Evolutionary conservation across 495 filamentous ascomycete species (phyloP).

Genomic region (Antarctomyces pellizariae): DNA sequence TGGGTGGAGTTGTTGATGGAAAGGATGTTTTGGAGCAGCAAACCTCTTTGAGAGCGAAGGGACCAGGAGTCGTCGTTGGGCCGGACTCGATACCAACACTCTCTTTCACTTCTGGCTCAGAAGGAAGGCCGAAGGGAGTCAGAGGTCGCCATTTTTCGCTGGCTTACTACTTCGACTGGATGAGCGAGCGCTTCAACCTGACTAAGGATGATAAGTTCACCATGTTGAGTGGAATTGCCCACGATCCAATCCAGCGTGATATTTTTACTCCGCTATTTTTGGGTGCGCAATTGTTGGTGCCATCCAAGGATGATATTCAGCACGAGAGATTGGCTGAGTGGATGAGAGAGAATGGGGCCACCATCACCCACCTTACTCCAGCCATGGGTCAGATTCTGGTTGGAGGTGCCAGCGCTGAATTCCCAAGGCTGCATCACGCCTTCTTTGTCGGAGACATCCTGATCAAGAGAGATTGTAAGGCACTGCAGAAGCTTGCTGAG

Average conservation of each 20-base stretch:
- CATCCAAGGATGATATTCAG: constrained; percentile 63
- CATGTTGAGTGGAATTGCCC: constrained; percentile 63
- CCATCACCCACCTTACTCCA: constrained; percentile 79
- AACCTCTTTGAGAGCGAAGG: constrained; percentile 24
- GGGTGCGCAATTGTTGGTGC: constrained; percentile 61
- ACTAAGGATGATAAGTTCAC: constrained; percentile 59
- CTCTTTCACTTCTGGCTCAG: constrained; percentile 65
- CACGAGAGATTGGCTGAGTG: constrained; percentile 80
- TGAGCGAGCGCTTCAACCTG: constrained; percentile 61
- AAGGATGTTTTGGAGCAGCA: constrained; percentile 41
- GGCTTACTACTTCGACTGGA: constrained; percentile 81
- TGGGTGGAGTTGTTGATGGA: constrained; percentile 39
- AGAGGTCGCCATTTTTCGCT: constrained; percentile 71
- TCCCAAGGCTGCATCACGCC: constrained; percentile 52
- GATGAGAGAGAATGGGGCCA: constrained; percentile 60
- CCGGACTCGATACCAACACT: constrained; percentile 74
- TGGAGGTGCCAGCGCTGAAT: constrained; percentile 56
- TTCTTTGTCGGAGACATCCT: constrained; percentile 92
- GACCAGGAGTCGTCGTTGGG: constrained; percentile 60
- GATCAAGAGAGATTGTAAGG: constrained; percentile 67
- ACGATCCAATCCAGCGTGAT: constrained; percentile 81
- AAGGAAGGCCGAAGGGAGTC: constrained; percentile 74
- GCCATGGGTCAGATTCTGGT: constrained; percentile 93
- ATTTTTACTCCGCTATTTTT: constrained; percentile 89
- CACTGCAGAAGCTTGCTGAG: constrained; percentile 49